Evolutionary conservation across 164 flowering plant genomes (phyloP).

Genomic region (Saururus chinensis): DNA sequence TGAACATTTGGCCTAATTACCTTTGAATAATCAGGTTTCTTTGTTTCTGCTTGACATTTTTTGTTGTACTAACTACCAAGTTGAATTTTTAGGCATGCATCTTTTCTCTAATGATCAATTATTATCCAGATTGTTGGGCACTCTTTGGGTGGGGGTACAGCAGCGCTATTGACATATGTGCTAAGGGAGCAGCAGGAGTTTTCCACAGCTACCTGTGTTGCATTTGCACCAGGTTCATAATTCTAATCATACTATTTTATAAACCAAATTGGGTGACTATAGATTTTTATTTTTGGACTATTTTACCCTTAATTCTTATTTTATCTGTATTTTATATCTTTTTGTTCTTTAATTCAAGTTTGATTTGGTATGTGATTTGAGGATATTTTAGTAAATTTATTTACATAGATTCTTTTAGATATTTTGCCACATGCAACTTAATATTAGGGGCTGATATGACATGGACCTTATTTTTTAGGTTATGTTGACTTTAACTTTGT

Average conservation of each 20-base stretch:
- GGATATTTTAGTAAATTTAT: too few species aligned
- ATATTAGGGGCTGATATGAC: too few species aligned
- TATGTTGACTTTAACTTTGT: too few species aligned
- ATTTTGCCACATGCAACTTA: too few species aligned
- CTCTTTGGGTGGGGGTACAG: slow-evolving; percentile 98
- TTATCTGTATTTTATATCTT: too few species aligned
- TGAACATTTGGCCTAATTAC: background rate
- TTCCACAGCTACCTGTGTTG: slow-evolving; percentile 65
- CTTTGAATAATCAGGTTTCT: background rate
- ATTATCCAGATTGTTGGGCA: slow-evolving; percentile 75
- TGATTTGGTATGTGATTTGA: too few species aligned
- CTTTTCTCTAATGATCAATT: background rate
- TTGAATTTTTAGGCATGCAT: background rate
- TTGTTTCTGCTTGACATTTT: background rate
- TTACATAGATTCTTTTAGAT: too few species aligned
- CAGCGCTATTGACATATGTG: slow-evolving; percentile 81
- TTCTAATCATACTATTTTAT: background rate
- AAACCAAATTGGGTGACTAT: too few species aligned
- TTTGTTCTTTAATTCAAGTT: too few species aligned
- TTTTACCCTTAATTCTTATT: too few species aligned
- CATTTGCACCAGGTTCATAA: slow-evolving; percentile 92
- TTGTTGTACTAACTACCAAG: background rate
- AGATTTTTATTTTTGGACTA: too few species aligned
- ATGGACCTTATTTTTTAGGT: too few species aligned
- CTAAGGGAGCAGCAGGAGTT: slow-evolving; percentile 79